Conservation (phyloP, 306 rosid genomes). For the Luffa acutangula region DNA sequence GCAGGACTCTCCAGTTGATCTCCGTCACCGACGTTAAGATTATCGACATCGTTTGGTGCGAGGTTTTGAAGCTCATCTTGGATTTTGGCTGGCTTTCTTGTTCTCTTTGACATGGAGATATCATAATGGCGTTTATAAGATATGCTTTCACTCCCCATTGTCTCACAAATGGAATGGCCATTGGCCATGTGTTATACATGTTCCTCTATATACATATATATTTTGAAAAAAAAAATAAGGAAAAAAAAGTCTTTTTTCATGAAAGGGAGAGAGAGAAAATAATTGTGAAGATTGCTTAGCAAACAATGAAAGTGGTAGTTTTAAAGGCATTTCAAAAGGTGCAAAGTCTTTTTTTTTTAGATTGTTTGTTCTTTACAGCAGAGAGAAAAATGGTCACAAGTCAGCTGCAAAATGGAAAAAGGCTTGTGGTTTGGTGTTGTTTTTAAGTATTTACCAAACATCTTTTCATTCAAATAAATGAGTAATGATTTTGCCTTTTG, state of each 20-base stretch:
- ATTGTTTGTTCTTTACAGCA: slow-evolving; percentile 16
- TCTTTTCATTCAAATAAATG: not conserved
- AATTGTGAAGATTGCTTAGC: slow-evolving; percentile 29
- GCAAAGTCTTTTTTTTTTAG: slow-evolving; percentile 30
- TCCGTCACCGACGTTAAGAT: not conserved
- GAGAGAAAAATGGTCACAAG: slow-evolving; percentile 15
- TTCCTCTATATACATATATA: not conserved
- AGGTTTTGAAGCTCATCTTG: slow-evolving; percentile 18
- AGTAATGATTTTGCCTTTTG: not conserved
- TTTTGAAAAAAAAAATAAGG: not conserved
- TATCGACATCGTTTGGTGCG: not conserved
- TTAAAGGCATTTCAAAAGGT: slow-evolving; percentile 47
- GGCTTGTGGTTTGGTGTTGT: not conserved
- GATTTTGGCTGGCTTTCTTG: slow-evolving; percentile 37
- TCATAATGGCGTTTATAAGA: slow-evolving; percentile 43
- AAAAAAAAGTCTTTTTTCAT: not conserved
- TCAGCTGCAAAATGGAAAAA: not conserved
- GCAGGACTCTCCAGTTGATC: not conserved
- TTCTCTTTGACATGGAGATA: slow-evolving; percentile 75
- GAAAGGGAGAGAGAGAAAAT: not conserved
- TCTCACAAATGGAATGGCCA: not conserved
- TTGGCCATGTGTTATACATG: not conserved
- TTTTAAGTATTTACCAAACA: slow-evolving; percentile 10
- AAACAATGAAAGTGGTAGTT: slow-evolving; percentile 42
- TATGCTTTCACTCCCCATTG: slow-evolving; percentile 43